Base-by-base conservation (phyloP, 2,329 filamentous ascomycete genomes). In the Penicillium decumbens region DNA sequence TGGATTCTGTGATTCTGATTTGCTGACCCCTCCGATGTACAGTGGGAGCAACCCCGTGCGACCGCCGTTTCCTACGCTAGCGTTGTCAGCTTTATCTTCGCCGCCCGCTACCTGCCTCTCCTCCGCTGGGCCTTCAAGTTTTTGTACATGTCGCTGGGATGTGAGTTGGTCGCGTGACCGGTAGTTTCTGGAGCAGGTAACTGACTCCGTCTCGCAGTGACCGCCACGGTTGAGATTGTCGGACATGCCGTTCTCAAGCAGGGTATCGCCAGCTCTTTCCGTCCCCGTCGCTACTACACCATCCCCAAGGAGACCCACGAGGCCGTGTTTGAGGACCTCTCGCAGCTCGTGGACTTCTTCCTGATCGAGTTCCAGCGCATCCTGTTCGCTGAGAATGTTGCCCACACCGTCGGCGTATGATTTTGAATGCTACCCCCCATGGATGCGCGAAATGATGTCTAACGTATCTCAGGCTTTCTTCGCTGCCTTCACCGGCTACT, bases 281-380 rank as follows among this genome's bases (percentile, higher is more conserved):
- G 82, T 50, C 82, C 82, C 23, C 77, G 76, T 63, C 79, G 80
- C 64, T 85, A 85, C 76, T 85, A 82, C 72, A 83, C 78, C 42
- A 78, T 85, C 50, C 80, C 81, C 30, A 81, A 81, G 65, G 82
- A 84, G 59, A 80, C 79, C 42, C 74, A 84, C 30, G 82, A 85
- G 66, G 78, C 76, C 50, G 69, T 81, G 20, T 70, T 82, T 42
- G 81, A 82, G 56, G 82, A 85, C 64, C 65, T 83, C 12, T 80
- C 82, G 66, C 81, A 85, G 70, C 72, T 85, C 46, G 75, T 81
- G 70, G 84, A 85, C 73, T 85, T 85, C 72, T 82, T 84, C 69
- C 76, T 85, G 58, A 83, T 85, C 55, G 82, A 85, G 65, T 80
- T 82, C 65, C 82, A 85, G 73, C 78, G 82, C 50, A 76, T 85